Conservation (phyloP, 495 filamentous ascomycete species). For the Penicillium egyptiacum region DNA sequence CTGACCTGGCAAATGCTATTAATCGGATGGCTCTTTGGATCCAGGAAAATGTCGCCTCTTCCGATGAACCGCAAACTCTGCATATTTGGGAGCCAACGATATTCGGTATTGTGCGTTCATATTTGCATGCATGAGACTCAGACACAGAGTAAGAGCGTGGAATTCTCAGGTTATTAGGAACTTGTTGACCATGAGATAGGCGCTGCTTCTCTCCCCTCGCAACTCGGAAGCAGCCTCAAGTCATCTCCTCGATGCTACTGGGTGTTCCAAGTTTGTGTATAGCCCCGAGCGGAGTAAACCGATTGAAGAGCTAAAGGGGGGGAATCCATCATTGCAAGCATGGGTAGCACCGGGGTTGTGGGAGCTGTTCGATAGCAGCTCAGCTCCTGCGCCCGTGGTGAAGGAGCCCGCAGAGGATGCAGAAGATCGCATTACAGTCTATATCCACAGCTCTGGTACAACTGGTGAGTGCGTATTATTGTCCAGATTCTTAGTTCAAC, state of each 20-base stretch:
- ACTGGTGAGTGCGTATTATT: conserved; percentile 33
- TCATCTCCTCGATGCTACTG: no score
- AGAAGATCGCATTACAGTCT: conserved; percentile 45
- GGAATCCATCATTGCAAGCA: no score
- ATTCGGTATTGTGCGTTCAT: conserved; percentile 28
- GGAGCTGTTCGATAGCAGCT: no score
- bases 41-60: conserved; percentile 32
- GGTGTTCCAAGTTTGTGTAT: no score
- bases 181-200: background rate
- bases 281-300: no score
- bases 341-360: background rate
- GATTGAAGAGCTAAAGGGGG: no score
- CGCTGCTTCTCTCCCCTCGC: no score
- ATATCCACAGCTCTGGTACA: conserved; percentile 60
- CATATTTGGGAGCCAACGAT: conserved; percentile 36
- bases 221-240: no score
- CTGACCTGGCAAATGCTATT: conserved; percentile 50
- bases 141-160: conserved; percentile 12
- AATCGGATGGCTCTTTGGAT: conserved; percentile 54
- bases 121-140: conserved; percentile 29
- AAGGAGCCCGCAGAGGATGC: conserved; percentile 1
- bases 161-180: background rate
- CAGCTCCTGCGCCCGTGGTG: background rate
- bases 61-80: conserved; percentile 22
- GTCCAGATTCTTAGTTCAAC: no score